Evolutionary conservation across 1,284 basidiomycete genomes (phyloP).

Genomic region (Phellopilus nigrolimitatus): DNA sequence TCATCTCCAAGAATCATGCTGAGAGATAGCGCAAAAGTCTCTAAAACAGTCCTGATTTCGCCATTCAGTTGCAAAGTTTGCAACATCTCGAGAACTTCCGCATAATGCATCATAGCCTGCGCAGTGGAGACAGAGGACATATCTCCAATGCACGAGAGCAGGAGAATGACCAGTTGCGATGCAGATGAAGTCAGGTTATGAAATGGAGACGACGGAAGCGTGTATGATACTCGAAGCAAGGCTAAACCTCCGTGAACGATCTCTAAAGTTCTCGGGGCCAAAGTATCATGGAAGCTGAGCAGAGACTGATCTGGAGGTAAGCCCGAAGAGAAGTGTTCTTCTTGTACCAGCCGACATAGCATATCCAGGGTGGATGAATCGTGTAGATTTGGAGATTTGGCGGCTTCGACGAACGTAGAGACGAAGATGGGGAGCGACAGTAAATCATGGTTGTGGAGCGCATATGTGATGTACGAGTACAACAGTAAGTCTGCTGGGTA

Average conservation of each 20-base stretch:
- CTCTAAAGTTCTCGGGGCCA: constrained; percentile 39
- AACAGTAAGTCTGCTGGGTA: constrained; percentile 63
- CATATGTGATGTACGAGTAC: constrained; percentile 55
- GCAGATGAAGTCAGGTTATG: constrained; percentile 56
- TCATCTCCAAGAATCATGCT: constrained; percentile 61
- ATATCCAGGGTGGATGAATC: constrained; percentile 59
- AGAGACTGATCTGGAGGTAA: constrained; percentile 47
- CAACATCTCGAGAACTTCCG: constrained; percentile 52
- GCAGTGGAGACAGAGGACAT: constrained; percentile 53
- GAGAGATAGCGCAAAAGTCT: constrained; percentile 54
- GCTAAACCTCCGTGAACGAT: constrained; percentile 57
- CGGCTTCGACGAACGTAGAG: constrained; percentile 44
- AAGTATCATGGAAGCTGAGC: constrained; percentile 31
- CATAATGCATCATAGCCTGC: constrained; percentile 51
- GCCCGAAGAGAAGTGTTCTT: constrained; percentile 57
- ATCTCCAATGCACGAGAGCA: constrained; percentile 55
- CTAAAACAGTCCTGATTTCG: constrained; percentile 51
- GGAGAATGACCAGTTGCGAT: constrained; percentile 54
- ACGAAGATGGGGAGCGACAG: constrained; percentile 57
- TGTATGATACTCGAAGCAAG: constrained; percentile 51
- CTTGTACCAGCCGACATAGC: constrained; percentile 59
- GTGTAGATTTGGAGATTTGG: constrained; percentile 46
- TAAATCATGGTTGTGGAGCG: constrained; percentile 45
- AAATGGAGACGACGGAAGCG: constrained; percentile 54
- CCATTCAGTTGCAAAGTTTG: constrained; percentile 44